A percentile compares a stretch with the other conserved stretches of the same genome.
Evolutionary conservation across 495 filamentous ascomycete species (phyloP).

Genomic region (Hypoxylon lienhwacheense): DNA sequence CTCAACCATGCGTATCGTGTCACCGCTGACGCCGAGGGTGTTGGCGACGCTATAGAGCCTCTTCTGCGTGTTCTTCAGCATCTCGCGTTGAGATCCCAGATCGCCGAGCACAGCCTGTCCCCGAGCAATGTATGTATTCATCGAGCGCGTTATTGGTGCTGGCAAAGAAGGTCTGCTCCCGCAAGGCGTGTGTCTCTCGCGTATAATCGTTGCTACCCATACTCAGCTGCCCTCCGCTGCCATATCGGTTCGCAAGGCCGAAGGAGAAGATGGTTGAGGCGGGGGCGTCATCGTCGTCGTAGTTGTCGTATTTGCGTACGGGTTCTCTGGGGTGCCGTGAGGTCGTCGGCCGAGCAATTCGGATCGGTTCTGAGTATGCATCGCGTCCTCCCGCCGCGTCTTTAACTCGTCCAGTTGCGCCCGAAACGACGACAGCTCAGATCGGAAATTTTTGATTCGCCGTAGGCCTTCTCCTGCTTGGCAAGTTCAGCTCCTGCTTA

Average conservation of each 20-base stretch:
- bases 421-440: slow-evolving; percentile 77
- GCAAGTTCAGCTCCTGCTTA: slow-evolving; percentile 80
- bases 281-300: no score
- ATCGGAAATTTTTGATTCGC: slow-evolving; percentile 80
- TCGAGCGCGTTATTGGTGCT: slow-evolving; percentile 81
- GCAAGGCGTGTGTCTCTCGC: slow-evolving; percentile 80
- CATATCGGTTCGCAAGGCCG: slow-evolving; percentile 38
- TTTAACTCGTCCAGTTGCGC: slow-evolving; percentile 76
- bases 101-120: slow-evolving; percentile 88
- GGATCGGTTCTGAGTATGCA: slow-evolving; percentile 69
- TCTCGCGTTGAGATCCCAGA: slow-evolving; percentile 85
- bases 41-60: slow-evolving; percentile 90
- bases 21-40: slow-evolving; percentile 88
- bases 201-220: slow-evolving; percentile 59
- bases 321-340: slow-evolving; percentile 93
- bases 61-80: slow-evolving; percentile 91
- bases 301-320: slow-evolving; percentile 73
- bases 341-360: slow-evolving; percentile 92
- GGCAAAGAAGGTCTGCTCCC: slow-evolving; percentile 84
- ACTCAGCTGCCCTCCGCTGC: slow-evolving; percentile 55
- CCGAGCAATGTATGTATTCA: slow-evolving; percentile 88
- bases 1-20: slow-evolving; percentile 96
- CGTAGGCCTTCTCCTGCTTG: slow-evolving; percentile 88
- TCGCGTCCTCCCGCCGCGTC: slow-evolving; percentile 70
- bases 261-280: slow-evolving; percentile 19